Percentiles rank a stretch among this genome's conserved stretches.
Evolutionary conservation across 2,329 filamentous ascomycete species (phyloP).

Genomic region (Botrytis byssoidea): DNA sequence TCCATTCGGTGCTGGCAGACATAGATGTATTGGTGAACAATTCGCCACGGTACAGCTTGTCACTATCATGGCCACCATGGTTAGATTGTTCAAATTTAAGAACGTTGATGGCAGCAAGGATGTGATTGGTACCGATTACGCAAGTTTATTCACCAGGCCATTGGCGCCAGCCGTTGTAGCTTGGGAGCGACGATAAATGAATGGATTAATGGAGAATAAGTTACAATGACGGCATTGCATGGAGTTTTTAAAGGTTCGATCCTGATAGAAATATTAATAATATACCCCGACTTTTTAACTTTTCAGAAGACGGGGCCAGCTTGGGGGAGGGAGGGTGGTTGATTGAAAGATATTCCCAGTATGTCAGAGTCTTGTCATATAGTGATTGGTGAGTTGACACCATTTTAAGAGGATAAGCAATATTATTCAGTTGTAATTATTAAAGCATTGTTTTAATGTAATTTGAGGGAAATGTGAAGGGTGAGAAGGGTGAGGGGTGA

Average conservation of each 20-base stretch:
- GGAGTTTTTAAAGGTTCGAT: conserved; percentile 7
- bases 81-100: conserved; percentile 76
- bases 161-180: conserved; percentile 67
- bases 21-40: conserved; percentile 94
- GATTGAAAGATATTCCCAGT: not conserved
- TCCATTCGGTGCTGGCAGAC: conserved; percentile 88
- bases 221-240: not conserved
- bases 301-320: not conserved
- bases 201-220: conserved; percentile 5
- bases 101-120: conserved; percentile 70
- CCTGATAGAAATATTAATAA: not conserved
- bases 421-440: not conserved
- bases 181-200: conserved; percentile 66
- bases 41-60: conserved; percentile 92
- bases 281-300: conserved; percentile 6
- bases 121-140: conserved; percentile 67
- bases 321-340: not conserved
- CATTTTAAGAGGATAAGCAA: not conserved
- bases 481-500: not conserved
- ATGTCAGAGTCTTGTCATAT: not conserved
- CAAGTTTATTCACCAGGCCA: conserved; percentile 71
- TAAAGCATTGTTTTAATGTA: not conserved
- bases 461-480: not conserved
- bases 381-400: not conserved
- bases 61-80: conserved; percentile 75